phyloP scores from a whole-genome alignment of 108 stramenopile genomes.

The Stephanodiscus minutulus region DNA sequence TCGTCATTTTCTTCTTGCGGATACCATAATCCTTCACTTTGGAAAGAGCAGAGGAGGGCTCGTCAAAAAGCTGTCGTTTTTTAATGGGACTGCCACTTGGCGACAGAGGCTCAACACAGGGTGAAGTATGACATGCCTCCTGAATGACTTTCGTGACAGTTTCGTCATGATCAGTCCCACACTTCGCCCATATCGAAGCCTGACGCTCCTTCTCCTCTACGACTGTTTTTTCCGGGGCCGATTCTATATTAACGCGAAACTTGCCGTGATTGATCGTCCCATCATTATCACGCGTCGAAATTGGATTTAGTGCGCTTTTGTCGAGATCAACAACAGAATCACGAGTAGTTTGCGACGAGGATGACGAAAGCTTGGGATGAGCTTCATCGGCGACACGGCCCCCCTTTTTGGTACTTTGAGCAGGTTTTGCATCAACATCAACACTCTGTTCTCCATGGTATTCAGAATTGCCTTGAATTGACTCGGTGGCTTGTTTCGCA shows the following conservation, averaged over 20 bases:
- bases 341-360: neutral
- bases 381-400: neutral
- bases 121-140: slow-evolving; percentile 31
- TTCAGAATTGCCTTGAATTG: neutral
- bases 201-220: slow-evolving; percentile 10
- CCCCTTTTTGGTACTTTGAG: neutral
- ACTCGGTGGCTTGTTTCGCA: neutral
- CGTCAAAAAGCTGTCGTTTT: slow-evolving; percentile 28
- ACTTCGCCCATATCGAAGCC: slow-evolving; percentile 16
- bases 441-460: neutral
- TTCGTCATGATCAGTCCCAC: slow-evolving; percentile 1
- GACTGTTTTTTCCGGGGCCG: neutral
- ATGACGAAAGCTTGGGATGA: slow-evolving; percentile 5
- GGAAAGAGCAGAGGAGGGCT: neutral
- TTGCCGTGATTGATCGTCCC: neutral
- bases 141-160: slow-evolving; percentile 20
- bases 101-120: slow-evolving; percentile 4
- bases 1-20: slow-evolving; percentile 31
- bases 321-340: neutral
- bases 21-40: neutral
- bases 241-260: neutral
- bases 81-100: slow-evolving; percentile 33
- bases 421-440: neutral
- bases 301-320: neutral
- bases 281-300: slow-evolving; percentile 1